Conservation (phyloP, 2,329 filamentous ascomycete genomes). For the Arthrobotrys sphaeroides region DNA sequence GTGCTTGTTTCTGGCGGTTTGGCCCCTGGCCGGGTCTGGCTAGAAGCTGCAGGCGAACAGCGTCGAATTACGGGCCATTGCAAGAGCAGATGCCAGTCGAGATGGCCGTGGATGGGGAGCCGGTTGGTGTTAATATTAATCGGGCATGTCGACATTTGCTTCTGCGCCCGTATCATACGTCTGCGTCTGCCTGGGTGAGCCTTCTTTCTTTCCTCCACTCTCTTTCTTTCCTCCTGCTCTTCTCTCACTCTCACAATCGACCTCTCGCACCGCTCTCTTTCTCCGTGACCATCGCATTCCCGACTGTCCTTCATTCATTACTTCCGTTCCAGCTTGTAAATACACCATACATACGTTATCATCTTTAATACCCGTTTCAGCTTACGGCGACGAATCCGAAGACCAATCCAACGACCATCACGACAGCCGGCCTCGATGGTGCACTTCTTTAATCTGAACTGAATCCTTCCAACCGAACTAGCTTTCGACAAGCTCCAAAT, state of each 20-base stretch:
- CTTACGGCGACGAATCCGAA: neutral
- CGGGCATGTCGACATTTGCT: constrained; percentile 12
- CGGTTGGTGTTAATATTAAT: constrained; percentile 4
- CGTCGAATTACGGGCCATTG: neutral
- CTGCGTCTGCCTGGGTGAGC: neutral
- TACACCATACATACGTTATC: too few species aligned
- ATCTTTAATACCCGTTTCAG: neutral
- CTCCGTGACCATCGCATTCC: neutral
- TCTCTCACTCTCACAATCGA: neutral
- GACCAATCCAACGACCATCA: neutral
- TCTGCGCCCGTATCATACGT: neutral
- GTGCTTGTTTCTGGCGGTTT: constrained; percentile 4
- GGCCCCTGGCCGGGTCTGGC: neutral
- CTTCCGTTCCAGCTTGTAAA: neutral
- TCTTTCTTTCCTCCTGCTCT: neutral
- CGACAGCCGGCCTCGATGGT: neutral
- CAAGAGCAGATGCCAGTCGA: too few species aligned
- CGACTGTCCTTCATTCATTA: neutral
- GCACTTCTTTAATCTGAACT: neutral
- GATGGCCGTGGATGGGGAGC: neutral
- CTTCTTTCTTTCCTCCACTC: neutral
- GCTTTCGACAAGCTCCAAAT: constrained; percentile 19
- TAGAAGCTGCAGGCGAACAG: neutral
- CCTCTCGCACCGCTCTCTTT: neutral
- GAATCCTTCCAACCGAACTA: neutral